A percentile compares a stretch with the other conserved stretches of the same genome.
These are phyloP conservation scores for Fusarium agapanthi DNA, from an alignment of 2,329 filamentous ascomycete genomes.

Conservation along the genomic window DNA sequence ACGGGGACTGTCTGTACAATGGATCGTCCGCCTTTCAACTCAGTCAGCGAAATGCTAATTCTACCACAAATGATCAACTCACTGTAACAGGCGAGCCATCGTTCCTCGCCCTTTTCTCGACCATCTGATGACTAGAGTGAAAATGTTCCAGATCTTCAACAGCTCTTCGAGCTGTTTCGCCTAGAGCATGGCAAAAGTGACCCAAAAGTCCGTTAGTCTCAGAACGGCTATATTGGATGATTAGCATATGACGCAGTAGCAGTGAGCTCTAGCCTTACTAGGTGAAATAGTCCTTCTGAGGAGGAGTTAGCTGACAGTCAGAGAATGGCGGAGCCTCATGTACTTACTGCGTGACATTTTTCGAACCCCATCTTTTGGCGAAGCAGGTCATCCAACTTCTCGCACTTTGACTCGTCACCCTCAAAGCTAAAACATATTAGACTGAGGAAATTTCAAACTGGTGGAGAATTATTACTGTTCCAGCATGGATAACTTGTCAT, in stretches of 20 bases:
- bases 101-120: not conserved
- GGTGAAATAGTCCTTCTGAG: not conserved
- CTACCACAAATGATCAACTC: not conserved
- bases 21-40: not conserved
- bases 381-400: not conserved
- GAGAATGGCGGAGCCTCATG: rapidly evolving
- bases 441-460: rapidly evolving
- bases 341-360: not conserved
- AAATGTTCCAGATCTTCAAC: not conserved
- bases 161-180: not conserved
- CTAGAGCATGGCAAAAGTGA: rapidly evolving
- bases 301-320: not conserved
- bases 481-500: not conserved
- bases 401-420: not conserved
- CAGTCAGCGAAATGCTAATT: not conserved
- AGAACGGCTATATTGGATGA: not conserved
- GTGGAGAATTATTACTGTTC: not conserved
- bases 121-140: not conserved
- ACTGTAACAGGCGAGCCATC: not conserved
- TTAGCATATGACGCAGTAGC: not conserved
- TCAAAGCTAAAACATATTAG: not conserved
- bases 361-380: not conserved
- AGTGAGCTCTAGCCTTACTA: not conserved
- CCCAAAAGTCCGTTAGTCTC: not conserved
- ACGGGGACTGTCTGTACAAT: not conserved